Evolutionary conservation across 106 monocot genomes (phyloP), one percentile per base, ranked within the genome.

Genomic region (Alisma plantagoaquatica): DNA sequence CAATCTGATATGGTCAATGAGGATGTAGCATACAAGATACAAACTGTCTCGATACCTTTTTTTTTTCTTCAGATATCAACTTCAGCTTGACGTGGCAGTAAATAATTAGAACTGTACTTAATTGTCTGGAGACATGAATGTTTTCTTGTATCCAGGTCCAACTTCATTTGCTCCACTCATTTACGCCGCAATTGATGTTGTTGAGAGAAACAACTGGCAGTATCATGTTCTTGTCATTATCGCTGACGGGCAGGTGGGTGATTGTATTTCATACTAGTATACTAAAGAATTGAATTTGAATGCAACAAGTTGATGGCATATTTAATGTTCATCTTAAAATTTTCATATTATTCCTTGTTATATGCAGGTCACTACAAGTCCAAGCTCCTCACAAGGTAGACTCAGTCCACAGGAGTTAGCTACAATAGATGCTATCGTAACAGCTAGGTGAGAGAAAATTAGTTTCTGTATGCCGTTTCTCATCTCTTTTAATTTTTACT

Each of bases 141-240:
- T n/a, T n/a, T n/a, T n/a, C n/a, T n/a, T n/a, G n/a, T n/a, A n/a
- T 24, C 22, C 75, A 96, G 94, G 94, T 23, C 94, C 94, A 51
- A 96, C 94, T 27, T 78, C 88, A 56, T 89, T 96, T 81, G 94
- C 94, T 44, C 84, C 94, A 38, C 53, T 89, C 8, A 84, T 96
- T 64, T 54, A 62, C 60, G 78, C 94, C 18, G 58, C 94, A 43
- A 84, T 96, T 20, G 72, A 77, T 65, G 74, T 85, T 61, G 96
- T 96, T 43, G 72, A 82, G 56, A 81, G 58, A 61, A 96, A 68
- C 67, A 80, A 78, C 44, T 75, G 78, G 68, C 96, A 89, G 51
- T 96, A 89, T 62, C 96, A 96, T 74, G 96, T 84, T 11, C 96
- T 96, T 50, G 84, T 96, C 24, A 72, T 96, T 59, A 79, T 96